Evolutionary conservation across 106 monocot genomes (phyloP).

Genomic region (Allium cepa): DNA sequence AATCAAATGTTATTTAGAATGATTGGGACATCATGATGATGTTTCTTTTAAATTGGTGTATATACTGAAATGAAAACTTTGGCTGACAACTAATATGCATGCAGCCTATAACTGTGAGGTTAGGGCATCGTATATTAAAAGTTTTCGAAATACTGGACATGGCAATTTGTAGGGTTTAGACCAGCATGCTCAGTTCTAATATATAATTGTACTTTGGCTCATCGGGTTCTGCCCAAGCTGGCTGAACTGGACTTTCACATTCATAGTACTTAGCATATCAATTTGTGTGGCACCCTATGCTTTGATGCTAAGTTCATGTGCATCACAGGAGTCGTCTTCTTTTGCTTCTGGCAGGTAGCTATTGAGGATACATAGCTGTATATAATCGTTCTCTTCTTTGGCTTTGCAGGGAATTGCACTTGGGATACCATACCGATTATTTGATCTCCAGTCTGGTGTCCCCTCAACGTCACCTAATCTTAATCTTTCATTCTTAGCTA

Average conservation of each 20-base stretch:
- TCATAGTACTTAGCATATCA: slow-evolving; percentile 71
- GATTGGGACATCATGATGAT: too few relatives aligned
- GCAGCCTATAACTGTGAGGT: slow-evolving; percentile 67
- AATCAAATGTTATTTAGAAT: background rate
- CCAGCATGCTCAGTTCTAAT: slow-evolving; percentile 80
- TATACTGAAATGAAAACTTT: too few relatives aligned
- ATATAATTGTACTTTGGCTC: slow-evolving; percentile 63
- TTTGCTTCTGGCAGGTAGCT: slow-evolving; percentile 97
- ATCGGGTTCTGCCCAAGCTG: slow-evolving; percentile 66
- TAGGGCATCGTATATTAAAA: slow-evolving; percentile 74
- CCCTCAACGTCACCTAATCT: too few relatives aligned
- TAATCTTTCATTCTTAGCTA: too few relatives aligned
- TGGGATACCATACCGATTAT: slow-evolving; percentile 6
- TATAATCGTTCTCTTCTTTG: background rate
- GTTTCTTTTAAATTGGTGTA: too few relatives aligned
- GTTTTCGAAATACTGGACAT: slow-evolving; percentile 88
- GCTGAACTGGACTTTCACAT: slow-evolving; percentile 81
- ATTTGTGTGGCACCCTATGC: slow-evolving; percentile 93
- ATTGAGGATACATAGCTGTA: background rate
- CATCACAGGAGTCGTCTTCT: slow-evolving; percentile 97
- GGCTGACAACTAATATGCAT: background rate
- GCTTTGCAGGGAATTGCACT: slow-evolving; percentile 61
- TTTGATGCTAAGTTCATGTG: slow-evolving; percentile 86
- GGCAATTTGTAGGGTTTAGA: slow-evolving; percentile 93
- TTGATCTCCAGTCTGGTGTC: too few relatives aligned